These are phyloP conservation scores for Monosporozyma aerobia DNA, from an alignment of 805 yeast genomes.

Conservation along the genomic window DNA sequence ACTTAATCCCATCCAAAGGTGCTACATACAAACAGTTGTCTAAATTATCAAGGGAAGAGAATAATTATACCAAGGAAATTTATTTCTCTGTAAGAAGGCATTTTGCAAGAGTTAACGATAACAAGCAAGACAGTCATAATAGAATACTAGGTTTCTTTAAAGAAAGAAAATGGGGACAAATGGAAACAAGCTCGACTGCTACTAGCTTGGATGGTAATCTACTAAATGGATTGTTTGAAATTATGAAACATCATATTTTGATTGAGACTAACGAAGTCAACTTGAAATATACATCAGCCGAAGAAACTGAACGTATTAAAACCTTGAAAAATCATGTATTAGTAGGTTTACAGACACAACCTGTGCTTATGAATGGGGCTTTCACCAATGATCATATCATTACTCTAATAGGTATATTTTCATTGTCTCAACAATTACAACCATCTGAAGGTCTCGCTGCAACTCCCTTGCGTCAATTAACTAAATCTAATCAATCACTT, in stretches of 20 bases:
- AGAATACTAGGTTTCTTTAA: not conserved
- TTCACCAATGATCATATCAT: not conserved
- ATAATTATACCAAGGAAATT: not conserved
- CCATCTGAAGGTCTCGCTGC: not conserved
- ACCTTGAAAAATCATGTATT: not conserved
- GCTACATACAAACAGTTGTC: slow-evolving; percentile 4
- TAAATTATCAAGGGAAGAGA: not conserved
- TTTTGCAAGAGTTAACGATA: slow-evolving; percentile 1
- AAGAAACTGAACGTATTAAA: not conserved
- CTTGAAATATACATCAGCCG: not conserved
- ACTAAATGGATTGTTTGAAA: not conserved
- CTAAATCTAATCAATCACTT: not conserved
- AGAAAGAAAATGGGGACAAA: not conserved
- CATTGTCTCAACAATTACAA: not conserved
- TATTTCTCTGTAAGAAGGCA: slow-evolving; percentile 5
- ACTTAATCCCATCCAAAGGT: slow-evolving; percentile 7
- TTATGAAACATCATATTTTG: not conserved
- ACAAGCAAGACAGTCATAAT: not conserved
- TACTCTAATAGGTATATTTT: not conserved
- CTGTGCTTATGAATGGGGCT: not conserved
- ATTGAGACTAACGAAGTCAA: not conserved
- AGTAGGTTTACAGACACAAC: not conserved
- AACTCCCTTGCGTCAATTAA: not conserved
- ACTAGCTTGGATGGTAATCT: not conserved
- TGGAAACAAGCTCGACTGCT: not conserved